Evolutionary conservation across 331 rosid species (phyloP).

Genomic region (Dryas integrifolia): DNA sequence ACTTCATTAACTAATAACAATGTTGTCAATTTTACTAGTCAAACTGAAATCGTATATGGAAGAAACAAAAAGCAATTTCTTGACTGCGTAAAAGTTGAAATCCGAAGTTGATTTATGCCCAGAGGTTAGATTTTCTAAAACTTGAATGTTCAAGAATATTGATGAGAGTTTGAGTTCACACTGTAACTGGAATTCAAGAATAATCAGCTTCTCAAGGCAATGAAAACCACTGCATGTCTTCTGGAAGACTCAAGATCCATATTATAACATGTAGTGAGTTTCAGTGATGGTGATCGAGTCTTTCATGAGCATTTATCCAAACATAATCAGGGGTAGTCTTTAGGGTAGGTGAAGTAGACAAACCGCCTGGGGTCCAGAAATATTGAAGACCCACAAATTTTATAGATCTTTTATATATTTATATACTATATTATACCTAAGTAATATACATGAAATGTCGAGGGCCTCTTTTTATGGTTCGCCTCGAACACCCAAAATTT

Average conservation of each 20-base stretch:
- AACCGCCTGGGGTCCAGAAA: too few relatives aligned
- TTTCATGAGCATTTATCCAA: too few relatives aligned
- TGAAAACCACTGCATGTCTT: background rate
- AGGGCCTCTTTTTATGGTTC: too few relatives aligned
- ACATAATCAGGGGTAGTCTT: too few relatives aligned
- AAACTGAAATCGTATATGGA: background rate
- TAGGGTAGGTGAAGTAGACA: too few relatives aligned
- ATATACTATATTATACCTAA: too few relatives aligned
- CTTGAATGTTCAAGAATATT: background rate
- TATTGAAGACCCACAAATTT: too few relatives aligned
- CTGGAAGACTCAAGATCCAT: background rate
- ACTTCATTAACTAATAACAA: background rate
- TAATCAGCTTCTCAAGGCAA: background rate
- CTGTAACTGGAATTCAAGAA: background rate
- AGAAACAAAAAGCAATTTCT: background rate
- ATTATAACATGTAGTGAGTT: too few relatives aligned
- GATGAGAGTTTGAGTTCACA: background rate
- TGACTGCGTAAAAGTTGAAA: background rate
- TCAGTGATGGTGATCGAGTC: too few relatives aligned
- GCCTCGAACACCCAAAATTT: too few relatives aligned
- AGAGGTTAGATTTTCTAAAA: background rate
- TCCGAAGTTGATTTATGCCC: background rate
- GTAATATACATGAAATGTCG: too few relatives aligned
- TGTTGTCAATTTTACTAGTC: background rate
- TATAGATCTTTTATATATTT: too few relatives aligned